Conservation (phyloP, 305 asterid genomes). For the Fraxinus xanthoxyloides region DNA sequence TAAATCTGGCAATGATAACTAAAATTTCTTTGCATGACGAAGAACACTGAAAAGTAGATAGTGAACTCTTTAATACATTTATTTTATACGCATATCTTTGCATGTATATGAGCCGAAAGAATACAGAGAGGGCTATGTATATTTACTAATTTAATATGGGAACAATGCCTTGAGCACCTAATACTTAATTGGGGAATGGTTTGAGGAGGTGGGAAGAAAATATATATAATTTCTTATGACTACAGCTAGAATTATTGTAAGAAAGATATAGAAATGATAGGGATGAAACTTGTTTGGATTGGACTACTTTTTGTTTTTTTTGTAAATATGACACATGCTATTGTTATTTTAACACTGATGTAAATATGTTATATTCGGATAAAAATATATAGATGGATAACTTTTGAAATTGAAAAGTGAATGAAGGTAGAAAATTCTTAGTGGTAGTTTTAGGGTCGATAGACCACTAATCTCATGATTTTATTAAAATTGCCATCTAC, state of each 20-base stretch:
- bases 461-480: background rate
- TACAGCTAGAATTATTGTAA: background rate
- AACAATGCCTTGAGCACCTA: background rate
- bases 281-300: background rate
- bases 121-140: background rate
- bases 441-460: background rate
- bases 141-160: background rate
- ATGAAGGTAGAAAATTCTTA: background rate
- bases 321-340: background rate
- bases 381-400: background rate
- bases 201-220: background rate
- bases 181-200: background rate
- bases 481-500: background rate
- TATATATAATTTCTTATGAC: background rate
- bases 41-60: background rate
- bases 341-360: background rate
- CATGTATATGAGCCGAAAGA: background rate
- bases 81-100: background rate
- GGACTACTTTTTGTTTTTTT: background rate
- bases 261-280: background rate
- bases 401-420: background rate
- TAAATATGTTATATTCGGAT: background rate
- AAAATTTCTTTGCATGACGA: background rate
- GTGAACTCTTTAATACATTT: background rate
- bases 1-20: background rate